Evolutionary conservation across 768 basidiomycete genomes (phyloP).

Genomic region (Mrakia gelida): DNA sequence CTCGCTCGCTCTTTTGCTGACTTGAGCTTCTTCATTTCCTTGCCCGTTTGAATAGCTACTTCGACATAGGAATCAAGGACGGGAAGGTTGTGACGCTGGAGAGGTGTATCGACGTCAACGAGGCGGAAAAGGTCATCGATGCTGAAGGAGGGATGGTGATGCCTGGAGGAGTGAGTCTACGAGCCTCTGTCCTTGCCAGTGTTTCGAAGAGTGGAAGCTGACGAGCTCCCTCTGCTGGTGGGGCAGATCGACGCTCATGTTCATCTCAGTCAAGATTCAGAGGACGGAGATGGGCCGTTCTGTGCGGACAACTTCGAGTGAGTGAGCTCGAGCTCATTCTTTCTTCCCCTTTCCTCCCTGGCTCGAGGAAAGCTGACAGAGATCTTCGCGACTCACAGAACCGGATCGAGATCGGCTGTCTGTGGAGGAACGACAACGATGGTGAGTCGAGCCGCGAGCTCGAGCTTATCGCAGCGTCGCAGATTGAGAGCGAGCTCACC

Average conservation of each 20-base stretch:
- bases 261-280: slow-evolving; percentile 43
- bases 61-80: slow-evolving; percentile 39
- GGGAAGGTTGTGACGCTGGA: slow-evolving; percentile 42
- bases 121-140: slow-evolving; percentile 43
- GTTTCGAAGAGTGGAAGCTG: background rate
- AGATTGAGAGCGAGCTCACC: background rate
- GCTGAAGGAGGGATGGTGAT: slow-evolving; percentile 46
- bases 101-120: slow-evolving; percentile 32
- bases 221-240: background rate
- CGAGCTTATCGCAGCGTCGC: too few species aligned
- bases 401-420: slow-evolving; percentile 43
- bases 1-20: background rate
- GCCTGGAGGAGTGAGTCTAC: slow-evolving; percentile 42
- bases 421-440: slow-evolving; percentile 46
- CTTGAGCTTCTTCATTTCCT: background rate
- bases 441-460: background rate
- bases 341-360: background rate
- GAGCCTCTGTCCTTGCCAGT: background rate
- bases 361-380: background rate
- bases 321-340: background rate
- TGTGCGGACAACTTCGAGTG: slow-evolving; percentile 40
- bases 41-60: background rate
- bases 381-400: slow-evolving; percentile 32
- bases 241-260: slow-evolving; percentile 44
- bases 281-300: slow-evolving; percentile 34